phyloP scores from a whole-genome alignment of 345 rosid genomes.

The Lepidium africanum region DNA sequence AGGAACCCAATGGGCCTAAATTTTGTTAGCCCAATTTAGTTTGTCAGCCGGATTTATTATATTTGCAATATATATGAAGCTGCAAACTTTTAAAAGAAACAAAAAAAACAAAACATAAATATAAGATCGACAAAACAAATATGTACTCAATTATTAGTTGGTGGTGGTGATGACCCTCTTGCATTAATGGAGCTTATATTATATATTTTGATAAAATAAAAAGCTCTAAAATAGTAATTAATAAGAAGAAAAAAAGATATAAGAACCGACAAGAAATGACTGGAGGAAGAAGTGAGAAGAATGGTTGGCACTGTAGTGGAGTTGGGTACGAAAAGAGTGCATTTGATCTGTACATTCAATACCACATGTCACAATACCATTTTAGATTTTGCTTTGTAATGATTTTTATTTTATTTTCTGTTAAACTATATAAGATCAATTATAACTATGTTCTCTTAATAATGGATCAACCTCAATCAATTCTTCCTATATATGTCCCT shows the following conservation, averaged over 20 bases:
- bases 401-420: not conserved
- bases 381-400: constrained; percentile 1
- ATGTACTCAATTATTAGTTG: not conserved
- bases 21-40: not conserved
- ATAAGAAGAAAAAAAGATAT: not conserved
- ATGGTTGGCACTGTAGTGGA: constrained; percentile 30
- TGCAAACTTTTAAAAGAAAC: not conserved
- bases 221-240: too few relatives aligned
- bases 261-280: constrained; percentile 20
- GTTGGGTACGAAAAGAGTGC: constrained; percentile 27
- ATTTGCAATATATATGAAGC: too few relatives aligned
- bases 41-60: too few relatives aligned
- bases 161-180: constrained; percentile 6
- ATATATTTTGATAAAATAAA: not conserved
- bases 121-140: not conserved
- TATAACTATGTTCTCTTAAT: not conserved
- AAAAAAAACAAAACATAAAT: not conserved
- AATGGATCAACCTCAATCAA: not conserved
- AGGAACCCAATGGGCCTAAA: not conserved
- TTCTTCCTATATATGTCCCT: constrained; percentile 20
- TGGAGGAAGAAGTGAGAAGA: constrained; percentile 17
- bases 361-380: constrained; percentile 16
- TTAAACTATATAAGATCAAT: not conserved
- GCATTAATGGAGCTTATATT: not conserved
- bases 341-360: constrained; percentile 19